Base-by-base conservation (phyloP, 192 early-diverging fungal species). In the Mortierella hygrophila region DNA sequence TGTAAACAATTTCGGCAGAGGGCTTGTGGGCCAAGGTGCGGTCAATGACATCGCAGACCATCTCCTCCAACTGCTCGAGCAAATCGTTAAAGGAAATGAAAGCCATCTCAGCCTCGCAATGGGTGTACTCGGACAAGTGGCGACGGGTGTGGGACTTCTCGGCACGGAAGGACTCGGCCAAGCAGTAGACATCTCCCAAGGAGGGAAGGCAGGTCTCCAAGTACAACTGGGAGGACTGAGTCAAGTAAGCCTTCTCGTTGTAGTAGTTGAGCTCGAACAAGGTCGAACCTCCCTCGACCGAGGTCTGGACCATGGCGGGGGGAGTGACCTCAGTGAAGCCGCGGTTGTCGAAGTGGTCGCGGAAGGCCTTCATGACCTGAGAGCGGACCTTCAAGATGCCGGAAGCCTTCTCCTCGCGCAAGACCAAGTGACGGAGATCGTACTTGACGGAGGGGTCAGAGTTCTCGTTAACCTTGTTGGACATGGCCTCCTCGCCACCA, bases 221-320 rank as follows among this genome's bases (percentile, higher is more conserved):
- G 85, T 99, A 99, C 76, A 99, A 94, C 91, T 99, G 99, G 57
- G 98, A 98, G 38, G 97, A 97, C 92, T 99, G 99, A 6, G 99
- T 99, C 88, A 99, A 92, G 88, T 98, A 99, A 11, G 98, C 98
- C 87, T 94, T 89, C 86, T 99, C 96, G 47, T 97, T 98, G 81
- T 99, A 99, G 91, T 99, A 99, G 85, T 99, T 90, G 88, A 99
- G 95, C 63, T 91, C 90, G 74, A 99, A 99, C 73, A 99, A 92
- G 11, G 98, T 99, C 52, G 94, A 94, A 11, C 99, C 99, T 74
- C 99, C 99, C 90, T 99, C 99, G 18, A 98, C 98, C 89, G 99
- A 97, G 54, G 98, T 99, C 91, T 99, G 98, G 35, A 99, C 99
- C 97, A 99, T 96, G 85, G 96, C 93, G 26, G 99, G 99, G n/a